Base-by-base conservation (phyloP, 495 filamentous ascomycete genomes). In the Penicillium arizonense region DNA sequence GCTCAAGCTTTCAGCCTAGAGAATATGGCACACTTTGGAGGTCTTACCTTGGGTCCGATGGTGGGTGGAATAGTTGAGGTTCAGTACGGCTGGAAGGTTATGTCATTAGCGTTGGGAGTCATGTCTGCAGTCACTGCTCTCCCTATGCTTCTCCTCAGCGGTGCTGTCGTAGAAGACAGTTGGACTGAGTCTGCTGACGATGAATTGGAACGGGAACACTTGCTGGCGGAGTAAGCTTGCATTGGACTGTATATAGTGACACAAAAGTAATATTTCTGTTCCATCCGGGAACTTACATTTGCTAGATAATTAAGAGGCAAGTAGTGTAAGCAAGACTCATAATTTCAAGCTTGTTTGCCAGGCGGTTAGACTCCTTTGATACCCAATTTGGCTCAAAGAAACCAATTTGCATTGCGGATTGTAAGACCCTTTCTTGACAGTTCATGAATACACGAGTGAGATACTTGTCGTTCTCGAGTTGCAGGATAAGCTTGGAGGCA, bases 1-100 rank as follows among this genome's bases (percentile, higher is more conserved):
- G 77, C 80, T 10, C 81, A 82, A 50, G 80, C 77, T 5, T 82
- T 80, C 53, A 78, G 75, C 0, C 65, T 86, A 2, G 82, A 78
- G 50, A 79, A 75, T 14, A 76, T 71, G 45, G 75, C 78, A 5
- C 57, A 54, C 41, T 59, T 58, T 21, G 56, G 56, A 5, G 59
- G 59, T 1, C 44, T 58, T 14, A 44, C 51, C 12, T 36, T 62
- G 14, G 59, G 59, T 4, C 59, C 59, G 4, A 55, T 62, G 24
- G 18, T 52, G 13, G 59, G 59, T 4, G 55, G 55, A 10, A 46
- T 62, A 35, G 40, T 62, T n/a, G 34, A 55, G 30, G 50, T 37
- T 12, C 16, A 18, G 11, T 59, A 55, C 24, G 59, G 55, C 1
- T 62, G 59, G 55, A 44, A 55, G 23, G 26, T 38, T 7, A 62